Base-by-base conservation (phyloP, 2,329 filamentous ascomycete species). In the Colletotrichum echinochloae region DNA sequence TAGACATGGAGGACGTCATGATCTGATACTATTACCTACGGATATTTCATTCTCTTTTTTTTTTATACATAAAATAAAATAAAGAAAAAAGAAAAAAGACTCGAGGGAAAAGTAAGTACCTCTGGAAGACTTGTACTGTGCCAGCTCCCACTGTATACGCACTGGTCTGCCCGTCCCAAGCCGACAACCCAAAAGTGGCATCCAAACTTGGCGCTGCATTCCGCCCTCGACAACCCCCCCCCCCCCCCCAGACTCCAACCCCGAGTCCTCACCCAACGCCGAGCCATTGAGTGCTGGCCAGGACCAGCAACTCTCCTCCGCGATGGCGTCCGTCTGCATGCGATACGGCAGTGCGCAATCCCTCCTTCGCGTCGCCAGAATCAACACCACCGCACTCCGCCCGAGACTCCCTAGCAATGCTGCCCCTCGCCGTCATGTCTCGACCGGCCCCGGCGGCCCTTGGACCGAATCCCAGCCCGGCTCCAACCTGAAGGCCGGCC, bases 401-500 rank as follows among this genome's bases (percentile, higher is more conserved):
- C 52, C 67, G 33, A 66, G 64, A 76, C 55, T 77, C 75, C 65
- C 59, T 68, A 77, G 73, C 77, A 60, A 74, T 72, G 37, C 72
- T 72, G 37, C 72, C 73, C 69, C 76, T 60, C 75, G 76, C 68
- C 80, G 80, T 33, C 74, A 78, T 73, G 78, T 77, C 55, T 82
- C 80, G 23, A 71, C 64, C 23, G 59, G 51, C 68, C 18, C 64
- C 37, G 56, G 56, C 37, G 56, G 56, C 67, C 74, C 76, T 23
- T 70, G 76, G 54, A 72, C 74, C 20, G 73, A 76, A 54, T 77
- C 75, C 71, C 72, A 75, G 59, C 75, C 74, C 65, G 72, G 74
- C 35, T 79, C 80, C 49, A 75, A 78, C 35, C 66, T 79, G 57
- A 84, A 82, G 72, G 77, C 79, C 11, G 71, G 82, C 30, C 71